A percentile compares a stretch with the other conserved stretches of the same genome.
phyloP scores from a whole-genome alignment of 139 green algal genomes.

The Chlamydomonas asymmetrica region DNA sequence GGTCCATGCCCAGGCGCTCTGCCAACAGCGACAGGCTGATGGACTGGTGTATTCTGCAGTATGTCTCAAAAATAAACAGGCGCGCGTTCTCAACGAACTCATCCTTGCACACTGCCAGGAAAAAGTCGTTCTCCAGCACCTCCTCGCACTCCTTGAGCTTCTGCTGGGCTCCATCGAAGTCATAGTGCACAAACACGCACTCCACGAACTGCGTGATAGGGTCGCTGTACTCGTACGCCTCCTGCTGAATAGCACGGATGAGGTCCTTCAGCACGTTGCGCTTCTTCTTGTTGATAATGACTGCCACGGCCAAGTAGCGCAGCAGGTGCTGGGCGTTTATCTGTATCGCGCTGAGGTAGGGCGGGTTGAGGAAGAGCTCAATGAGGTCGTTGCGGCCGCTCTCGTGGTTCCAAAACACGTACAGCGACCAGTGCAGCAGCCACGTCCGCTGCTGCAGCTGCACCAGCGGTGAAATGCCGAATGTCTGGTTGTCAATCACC shows the following conservation, averaged over 20 bases:
- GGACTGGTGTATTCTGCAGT: slow-evolving; percentile 82
- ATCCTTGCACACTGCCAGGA: slow-evolving; percentile 84
- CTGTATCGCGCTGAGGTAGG: slow-evolving; percentile 75
- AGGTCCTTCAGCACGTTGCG: slow-evolving; percentile 91
- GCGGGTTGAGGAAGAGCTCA: slow-evolving; percentile 94
- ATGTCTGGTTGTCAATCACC: slow-evolving; percentile 90
- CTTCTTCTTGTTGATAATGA: slow-evolving; percentile 90
- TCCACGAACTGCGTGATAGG: slow-evolving; percentile 89
- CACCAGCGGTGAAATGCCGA: slow-evolving; percentile 75
- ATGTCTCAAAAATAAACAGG: slow-evolving; percentile 97
- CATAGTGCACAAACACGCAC: slow-evolving; percentile 91
- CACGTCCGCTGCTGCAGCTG: slow-evolving; percentile 97
- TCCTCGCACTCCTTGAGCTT: slow-evolving; percentile 88
- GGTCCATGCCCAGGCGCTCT: slow-evolving; percentile 86
- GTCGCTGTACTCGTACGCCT: slow-evolving; percentile 64
- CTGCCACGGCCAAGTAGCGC: slow-evolving; percentile 88
- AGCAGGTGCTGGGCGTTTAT: slow-evolving; percentile 89
- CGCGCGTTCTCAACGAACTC: slow-evolving; percentile 96
- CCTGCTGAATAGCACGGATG: slow-evolving; percentile 73
- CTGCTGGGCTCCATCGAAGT: slow-evolving; percentile 96
- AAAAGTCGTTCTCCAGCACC: slow-evolving; percentile 94
- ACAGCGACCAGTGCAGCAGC: slow-evolving; percentile 98
- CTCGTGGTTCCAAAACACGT: slow-evolving; percentile 98
- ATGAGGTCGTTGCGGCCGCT: slow-evolving; percentile 93
- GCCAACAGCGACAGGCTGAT: slow-evolving; percentile 90